Percentiles rank a stretch among this genome's conserved stretches.
These are phyloP conservation scores for Boletus rubescentipes DNA, from an alignment of 768 basidiomycete genomes.

Conservation along the genomic window DNA sequence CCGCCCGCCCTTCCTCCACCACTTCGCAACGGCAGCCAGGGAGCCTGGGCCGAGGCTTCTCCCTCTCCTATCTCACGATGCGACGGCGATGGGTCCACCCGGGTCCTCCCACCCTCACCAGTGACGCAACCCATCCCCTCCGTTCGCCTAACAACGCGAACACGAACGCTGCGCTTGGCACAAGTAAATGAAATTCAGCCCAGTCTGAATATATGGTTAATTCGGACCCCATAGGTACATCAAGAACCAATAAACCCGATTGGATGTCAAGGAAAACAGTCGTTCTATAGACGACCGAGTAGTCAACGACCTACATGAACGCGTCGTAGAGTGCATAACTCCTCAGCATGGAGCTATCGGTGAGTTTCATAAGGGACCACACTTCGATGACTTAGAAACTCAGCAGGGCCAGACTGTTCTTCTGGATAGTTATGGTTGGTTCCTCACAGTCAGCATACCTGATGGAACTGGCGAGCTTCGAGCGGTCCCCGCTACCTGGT, in stretches of 20 bases:
- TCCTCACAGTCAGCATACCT: background rate
- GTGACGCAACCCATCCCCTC: too few relatives aligned
- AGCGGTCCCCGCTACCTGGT: background rate
- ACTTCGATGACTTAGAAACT: background rate
- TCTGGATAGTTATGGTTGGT: background rate
- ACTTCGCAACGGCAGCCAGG: too few relatives aligned
- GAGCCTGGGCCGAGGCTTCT: too few relatives aligned
- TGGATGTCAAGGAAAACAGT: background rate
- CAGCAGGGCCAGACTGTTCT: background rate
- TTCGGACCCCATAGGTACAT: too few relatives aligned
- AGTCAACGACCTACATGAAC: background rate
- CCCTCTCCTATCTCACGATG: too few relatives aligned
- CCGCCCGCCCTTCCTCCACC: too few relatives aligned
- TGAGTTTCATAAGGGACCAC: background rate
- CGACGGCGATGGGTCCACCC: too few relatives aligned
- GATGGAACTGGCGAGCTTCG: background rate
- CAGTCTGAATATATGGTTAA: background rate
- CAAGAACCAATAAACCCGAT: too few relatives aligned
- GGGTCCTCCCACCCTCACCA: too few relatives aligned
- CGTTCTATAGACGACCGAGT: background rate
- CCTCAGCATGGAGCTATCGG: background rate
- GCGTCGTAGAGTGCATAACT: background rate
- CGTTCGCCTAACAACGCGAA: too few relatives aligned
- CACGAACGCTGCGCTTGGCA: background rate
- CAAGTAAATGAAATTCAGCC: background rate